Base-by-base conservation (phyloP, 1,139 yeast species). In the Hanseniaspora sp. region DNA sequence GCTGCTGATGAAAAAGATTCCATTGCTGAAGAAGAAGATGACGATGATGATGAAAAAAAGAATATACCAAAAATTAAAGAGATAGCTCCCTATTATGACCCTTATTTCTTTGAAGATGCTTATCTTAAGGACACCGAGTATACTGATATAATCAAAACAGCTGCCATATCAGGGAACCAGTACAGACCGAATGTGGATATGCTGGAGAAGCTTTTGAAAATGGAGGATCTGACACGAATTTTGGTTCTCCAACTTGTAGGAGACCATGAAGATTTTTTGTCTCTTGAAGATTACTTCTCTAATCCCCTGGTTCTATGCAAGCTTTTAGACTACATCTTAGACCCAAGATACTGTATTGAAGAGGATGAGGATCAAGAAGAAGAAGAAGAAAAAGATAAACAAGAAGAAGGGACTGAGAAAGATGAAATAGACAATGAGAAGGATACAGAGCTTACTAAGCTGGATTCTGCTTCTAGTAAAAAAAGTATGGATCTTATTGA, bases 201-300 rank as follows among this genome's bases (percentile, higher is more conserved):
- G 7, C 71, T 90, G 56, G 74, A 78, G 56, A 86, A 85, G 60
- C 69, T 90, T 40, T 72, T 90, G 59, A 95, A 88, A 63, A 96
- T 90, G 64, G 86, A 80, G 59, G 96, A 88, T 61, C 72, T 92
- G 54, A 74, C 88, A 38, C 95, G 90, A 59, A 96, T 90, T 65
- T 74, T 90, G 48, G 52, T 53, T 28, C 29, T 53, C 12, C 53
- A 53, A 11, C 43, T 49, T 9, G 53, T 44, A 29, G 56, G 52
- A 1, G 56, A 53, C 18, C 42, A 43, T 29, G 53, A 53, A 30
- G 44, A 44, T 11, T 49, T 49, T 17, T 37, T 53, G 8, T 35
- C 56, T 12, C 75, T 90, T 60, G 85, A 87, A 38, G 79, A 80
- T 48, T 76, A 82, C 62, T 82, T 90, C 48, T 78, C 83, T 33